A percentile compares a stretch with the other conserved stretches of the same genome.
Conservation (phyloP, 768 basidiomycete genomes). For the Lentinula sp. region DNA sequence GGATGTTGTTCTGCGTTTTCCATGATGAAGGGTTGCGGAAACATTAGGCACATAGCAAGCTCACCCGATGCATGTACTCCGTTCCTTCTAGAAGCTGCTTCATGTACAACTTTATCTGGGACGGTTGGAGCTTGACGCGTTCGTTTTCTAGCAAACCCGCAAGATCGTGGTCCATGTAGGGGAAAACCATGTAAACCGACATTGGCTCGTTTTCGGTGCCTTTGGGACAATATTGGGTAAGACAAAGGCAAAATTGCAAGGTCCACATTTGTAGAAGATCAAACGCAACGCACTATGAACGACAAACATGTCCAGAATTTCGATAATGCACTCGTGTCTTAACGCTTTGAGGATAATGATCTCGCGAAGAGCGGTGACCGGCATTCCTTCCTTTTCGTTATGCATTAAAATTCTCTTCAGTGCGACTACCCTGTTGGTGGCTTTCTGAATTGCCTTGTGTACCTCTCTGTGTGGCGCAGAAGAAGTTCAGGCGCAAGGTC, state of each 20-base stretch:
- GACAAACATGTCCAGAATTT: slow-evolving; percentile 91
- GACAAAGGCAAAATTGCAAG: background rate
- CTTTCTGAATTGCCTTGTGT: slow-evolving; percentile 74
- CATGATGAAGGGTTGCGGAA: slow-evolving; percentile 7
- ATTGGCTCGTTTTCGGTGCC: slow-evolving; percentile 67
- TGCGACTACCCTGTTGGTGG: slow-evolving; percentile 63
- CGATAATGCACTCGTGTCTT: slow-evolving; percentile 79
- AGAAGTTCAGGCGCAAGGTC: slow-evolving; percentile 2
- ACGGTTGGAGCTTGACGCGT: slow-evolving; percentile 73
- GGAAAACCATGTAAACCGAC: slow-evolving; percentile 97
- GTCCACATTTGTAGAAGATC: slow-evolving; percentile 2
- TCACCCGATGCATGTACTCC: slow-evolving; percentile 89
- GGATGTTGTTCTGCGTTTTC: slow-evolving; percentile 74
- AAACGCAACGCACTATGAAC: slow-evolving; percentile 50
- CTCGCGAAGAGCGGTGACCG: slow-evolving; percentile 93
- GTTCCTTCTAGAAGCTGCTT: slow-evolving; percentile 95
- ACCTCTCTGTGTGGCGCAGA: slow-evolving; percentile 58
- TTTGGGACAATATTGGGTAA: slow-evolving; percentile 15
- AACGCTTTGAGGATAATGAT: slow-evolving; percentile 94
- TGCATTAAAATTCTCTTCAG: slow-evolving; percentile 95
- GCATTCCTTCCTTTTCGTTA: slow-evolving; percentile 95
- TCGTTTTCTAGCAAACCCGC: slow-evolving; percentile 92
- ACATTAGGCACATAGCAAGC: slow-evolving; percentile 19
- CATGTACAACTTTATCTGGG: slow-evolving; percentile 94
- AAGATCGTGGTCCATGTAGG: slow-evolving; percentile 99